Evolutionary conservation across 2,329 filamentous ascomycete genomes (phyloP), one percentile per base, ranked within the genome.

Genomic region (Rhexocercosporidium sp.): DNA sequence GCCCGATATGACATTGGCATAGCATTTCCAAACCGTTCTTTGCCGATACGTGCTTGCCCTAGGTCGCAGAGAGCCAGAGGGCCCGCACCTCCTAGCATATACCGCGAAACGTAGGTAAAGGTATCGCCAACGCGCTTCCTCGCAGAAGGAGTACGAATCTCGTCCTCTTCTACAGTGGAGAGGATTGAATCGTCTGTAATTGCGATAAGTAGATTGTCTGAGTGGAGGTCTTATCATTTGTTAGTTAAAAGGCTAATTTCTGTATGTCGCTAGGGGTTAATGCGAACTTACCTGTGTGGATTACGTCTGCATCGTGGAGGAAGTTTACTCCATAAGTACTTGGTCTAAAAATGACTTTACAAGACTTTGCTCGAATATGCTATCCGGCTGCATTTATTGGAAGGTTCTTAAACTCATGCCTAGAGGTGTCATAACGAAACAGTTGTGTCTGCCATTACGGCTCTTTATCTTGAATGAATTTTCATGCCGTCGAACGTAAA

Each of bases 321-420:
- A 67, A 69, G 64, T 66, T 49, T 22, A 69, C 37, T 18, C 60
- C 64, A 64, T 62, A 34, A 66, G 61, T 44, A 66, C 41, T 34
- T 66, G 56, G 47, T 69, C 54, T 12, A 69, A 46, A 64, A 56
- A 54, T n/a, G 18, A 20, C 25, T 18, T 31, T 41, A 68, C 46
- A n/a, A 65, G 20, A 29, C 20, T 51, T 25, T 69, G 67, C 0
- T 41, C 12, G 59, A 70, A 68, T 39, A 66, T 54, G 22, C 59
- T 16, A 66, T 47, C 57, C 54, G 49, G 27, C 6, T 68, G 57
- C 51, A 75, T 60, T n/a, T 78, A 73, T 53, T 77, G 73, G 1
- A 82, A 69, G 41, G 78, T 77, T 20, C 72, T 73, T 9, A 82
- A 65, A 64, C 75, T 81, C 74, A 81, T 79, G 4, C 79, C 79